Evolutionary conservation across 495 filamentous ascomycete species (phyloP).

Genomic region (Trichocladium antarcticum): DNA sequence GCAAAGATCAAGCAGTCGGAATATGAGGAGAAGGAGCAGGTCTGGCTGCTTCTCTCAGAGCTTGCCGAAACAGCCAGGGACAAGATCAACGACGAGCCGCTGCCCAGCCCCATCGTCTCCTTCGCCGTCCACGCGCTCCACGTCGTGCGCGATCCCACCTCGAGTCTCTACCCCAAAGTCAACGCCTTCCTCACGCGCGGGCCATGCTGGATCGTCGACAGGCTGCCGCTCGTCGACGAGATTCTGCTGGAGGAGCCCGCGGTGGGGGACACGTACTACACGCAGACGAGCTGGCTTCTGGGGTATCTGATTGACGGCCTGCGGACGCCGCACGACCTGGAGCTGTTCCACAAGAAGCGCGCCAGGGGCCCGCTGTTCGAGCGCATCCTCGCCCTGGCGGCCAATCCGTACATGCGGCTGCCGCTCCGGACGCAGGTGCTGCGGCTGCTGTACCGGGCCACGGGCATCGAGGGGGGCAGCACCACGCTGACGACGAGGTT

Average conservation of each 20-base stretch:
- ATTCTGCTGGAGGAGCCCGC: slow-evolving; percentile 59
- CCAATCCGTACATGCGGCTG: slow-evolving; percentile 50
- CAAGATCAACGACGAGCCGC: slow-evolving; percentile 42
- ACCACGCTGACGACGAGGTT: slow-evolving; percentile 76
- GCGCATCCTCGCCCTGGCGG: slow-evolving; percentile 58
- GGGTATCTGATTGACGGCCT: slow-evolving; percentile 59
- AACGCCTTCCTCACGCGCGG: slow-evolving; percentile 71
- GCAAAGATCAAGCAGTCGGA: slow-evolving; percentile 55
- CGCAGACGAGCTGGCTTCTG: slow-evolving; percentile 72
- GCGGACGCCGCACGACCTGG: slow-evolving; percentile 50
- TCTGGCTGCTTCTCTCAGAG: slow-evolving; percentile 66
- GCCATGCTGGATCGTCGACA: slow-evolving; percentile 61
- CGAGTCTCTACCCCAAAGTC: slow-evolving; percentile 76
- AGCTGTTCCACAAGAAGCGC: slow-evolving; percentile 68
- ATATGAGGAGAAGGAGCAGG: slow-evolving; percentile 63
- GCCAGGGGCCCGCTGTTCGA: slow-evolving; percentile 50
- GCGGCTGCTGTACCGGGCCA: slow-evolving; percentile 60
- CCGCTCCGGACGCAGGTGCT: slow-evolving; percentile 57
- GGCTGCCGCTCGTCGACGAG: slow-evolving; percentile 65
- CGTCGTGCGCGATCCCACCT: slow-evolving; percentile 63
- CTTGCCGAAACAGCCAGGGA: slow-evolving; percentile 57
- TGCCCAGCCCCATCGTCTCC: slow-evolving; percentile 61
- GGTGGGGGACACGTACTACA: slow-evolving; percentile 60
- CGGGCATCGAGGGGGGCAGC: slow-evolving; percentile 63
- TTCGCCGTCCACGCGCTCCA: slow-evolving; percentile 60